A percentile compares a stretch with the other conserved stretches of the same genome.
Evolutionary conservation across 2,329 filamentous ascomycete genomes (phyloP).

Genomic region (Shiraia sp.): DNA sequence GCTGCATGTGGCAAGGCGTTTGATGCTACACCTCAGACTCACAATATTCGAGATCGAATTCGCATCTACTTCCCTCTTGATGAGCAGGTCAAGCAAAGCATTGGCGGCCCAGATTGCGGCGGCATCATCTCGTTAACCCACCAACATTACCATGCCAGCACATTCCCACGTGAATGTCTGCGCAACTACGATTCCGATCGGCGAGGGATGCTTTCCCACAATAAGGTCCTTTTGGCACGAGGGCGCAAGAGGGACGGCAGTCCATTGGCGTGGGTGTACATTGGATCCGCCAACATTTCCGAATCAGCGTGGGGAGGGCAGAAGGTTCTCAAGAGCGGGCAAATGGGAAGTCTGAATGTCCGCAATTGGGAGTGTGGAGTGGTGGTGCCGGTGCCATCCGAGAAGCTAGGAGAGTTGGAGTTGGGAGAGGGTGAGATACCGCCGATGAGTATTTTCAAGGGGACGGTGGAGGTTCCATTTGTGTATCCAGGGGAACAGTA

Average conservation of each 20-base stretch:
- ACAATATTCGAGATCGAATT: constrained; percentile 19
- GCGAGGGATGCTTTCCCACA: constrained; percentile 79
- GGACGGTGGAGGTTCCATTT: constrained; percentile 66
- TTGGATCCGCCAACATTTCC: constrained; percentile 89
- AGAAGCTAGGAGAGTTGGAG: constrained; percentile 14
- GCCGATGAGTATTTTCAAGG: constrained; percentile 57
- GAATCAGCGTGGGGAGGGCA: constrained; percentile 92
- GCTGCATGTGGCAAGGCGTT: constrained; percentile 54
- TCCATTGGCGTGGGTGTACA: constrained; percentile 73
- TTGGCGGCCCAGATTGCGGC: constrained; percentile 63
- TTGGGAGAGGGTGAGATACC: constrained; percentile 19
- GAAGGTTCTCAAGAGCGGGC: constrained; percentile 68
- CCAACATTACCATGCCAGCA: constrained; percentile 70
- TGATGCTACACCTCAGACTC: background rate
- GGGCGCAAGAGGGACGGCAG: constrained; percentile 29
- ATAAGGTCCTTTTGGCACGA: constrained; percentile 65
- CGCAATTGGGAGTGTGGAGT: constrained; percentile 98
- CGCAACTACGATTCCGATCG: constrained; percentile 76
- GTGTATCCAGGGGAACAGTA: constrained; percentile 60
- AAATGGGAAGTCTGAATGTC: constrained; percentile 69
- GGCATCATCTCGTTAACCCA: constrained; percentile 82
- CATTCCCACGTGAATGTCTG: constrained; percentile 73
- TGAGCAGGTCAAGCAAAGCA: constrained; percentile 60
- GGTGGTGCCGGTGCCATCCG: constrained; percentile 62
- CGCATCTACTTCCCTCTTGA: constrained; percentile 41